These are phyloP conservation scores for Saccharomycopsis lassenensis DNA, from an alignment of 805 yeast species.

Conservation along the genomic window DNA sequence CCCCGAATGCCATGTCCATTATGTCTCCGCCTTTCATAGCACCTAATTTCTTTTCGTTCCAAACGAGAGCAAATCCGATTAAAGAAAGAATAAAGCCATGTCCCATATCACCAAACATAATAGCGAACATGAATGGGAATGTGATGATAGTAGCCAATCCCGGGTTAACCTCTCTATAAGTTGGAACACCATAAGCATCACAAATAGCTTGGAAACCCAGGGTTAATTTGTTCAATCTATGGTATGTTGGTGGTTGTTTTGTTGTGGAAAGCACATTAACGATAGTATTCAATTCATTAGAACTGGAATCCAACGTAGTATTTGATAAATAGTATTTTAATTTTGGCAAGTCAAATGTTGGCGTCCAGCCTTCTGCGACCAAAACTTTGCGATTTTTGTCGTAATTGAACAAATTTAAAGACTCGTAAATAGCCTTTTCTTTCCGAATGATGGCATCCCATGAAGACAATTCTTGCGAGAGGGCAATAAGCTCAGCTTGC, in stretches of 20 bases:
- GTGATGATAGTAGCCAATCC: constrained; percentile 92
- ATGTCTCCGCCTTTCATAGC: constrained; percentile 70
- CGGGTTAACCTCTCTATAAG: constrained; percentile 91
- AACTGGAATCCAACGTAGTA: too few relatives aligned
- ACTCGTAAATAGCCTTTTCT: constrained; percentile 48
- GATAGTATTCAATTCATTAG: too few relatives aligned
- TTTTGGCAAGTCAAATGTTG: constrained; percentile 38
- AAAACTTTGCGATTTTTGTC: constrained; percentile 56
- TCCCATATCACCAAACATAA: constrained; percentile 98
- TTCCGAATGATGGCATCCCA: constrained; percentile 47
- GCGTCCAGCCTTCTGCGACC: constrained; percentile 71
- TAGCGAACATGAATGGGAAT: constrained; percentile 97
- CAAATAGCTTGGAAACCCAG: constrained; percentile 86
- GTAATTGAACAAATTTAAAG: constrained; percentile 56
- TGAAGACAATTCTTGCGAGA: constrained; percentile 46
- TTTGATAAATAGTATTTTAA: constrained; percentile 37
- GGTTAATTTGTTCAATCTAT: constrained; percentile 90
- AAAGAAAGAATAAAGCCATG: constrained; percentile 80
- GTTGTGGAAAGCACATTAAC: constrained; percentile 56
- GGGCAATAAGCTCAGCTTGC: constrained; percentile 53
- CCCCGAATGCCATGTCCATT: constrained; percentile 90
- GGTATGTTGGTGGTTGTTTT: constrained; percentile 88
- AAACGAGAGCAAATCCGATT: constrained; percentile 60
- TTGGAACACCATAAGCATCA: constrained; percentile 91
- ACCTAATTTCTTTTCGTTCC: constrained; percentile 62